Conservation (phyloP, 305 asterid genomes). For the Plantago coronopus region DNA sequence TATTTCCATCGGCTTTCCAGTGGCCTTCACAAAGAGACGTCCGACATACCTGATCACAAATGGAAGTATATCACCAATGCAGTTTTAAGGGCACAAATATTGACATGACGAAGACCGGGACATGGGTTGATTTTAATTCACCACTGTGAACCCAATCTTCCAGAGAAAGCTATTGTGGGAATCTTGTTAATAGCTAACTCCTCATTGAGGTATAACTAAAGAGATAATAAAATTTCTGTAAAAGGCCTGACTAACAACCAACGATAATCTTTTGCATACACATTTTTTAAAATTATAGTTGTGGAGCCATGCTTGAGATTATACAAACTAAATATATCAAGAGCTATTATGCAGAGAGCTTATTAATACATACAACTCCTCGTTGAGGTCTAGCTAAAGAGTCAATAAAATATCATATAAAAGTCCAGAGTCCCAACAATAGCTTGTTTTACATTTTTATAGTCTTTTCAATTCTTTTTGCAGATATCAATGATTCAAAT, state of each 20-base stretch:
- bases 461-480: neutral
- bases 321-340: no score
- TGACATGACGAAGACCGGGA: neutral
- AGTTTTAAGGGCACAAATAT: neutral
- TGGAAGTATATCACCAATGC: neutral
- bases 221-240: no score
- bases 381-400: neutral
- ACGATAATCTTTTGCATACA: no score
- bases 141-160: neutral
- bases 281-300: no score
- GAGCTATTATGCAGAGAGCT: neutral
- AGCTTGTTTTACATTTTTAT: neutral
- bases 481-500: neutral
- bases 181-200: no score
- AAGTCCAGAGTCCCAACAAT: neutral
- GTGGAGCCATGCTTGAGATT: no score
- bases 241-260: no score
- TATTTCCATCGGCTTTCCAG: slow-evolving; percentile 58
- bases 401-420: neutral
- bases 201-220: no score
- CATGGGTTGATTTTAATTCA: neutral
- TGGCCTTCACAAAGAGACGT: slow-evolving; percentile 60
- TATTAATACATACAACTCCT: slow-evolving; percentile 1
- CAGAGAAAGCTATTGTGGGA: no score
- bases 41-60: slow-evolving; percentile 55